Conservation (phyloP, 345 rosid genomes). For the Corchorus capsularis region DNA sequence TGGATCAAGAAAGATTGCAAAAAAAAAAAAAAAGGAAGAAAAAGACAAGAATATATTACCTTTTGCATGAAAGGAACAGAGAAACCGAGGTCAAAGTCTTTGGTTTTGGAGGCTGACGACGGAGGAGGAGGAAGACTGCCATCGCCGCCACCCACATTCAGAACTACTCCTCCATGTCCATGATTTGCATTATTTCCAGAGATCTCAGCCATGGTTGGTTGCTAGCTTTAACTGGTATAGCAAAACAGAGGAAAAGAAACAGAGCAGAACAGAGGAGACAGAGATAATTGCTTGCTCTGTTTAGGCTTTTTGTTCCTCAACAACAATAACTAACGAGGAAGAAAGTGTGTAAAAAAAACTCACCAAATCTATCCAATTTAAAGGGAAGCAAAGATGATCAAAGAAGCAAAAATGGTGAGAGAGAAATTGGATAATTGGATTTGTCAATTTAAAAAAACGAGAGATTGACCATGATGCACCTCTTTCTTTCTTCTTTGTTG, state of each 20-base stretch:
- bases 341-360: background rate
- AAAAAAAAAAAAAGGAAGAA: too few relatives aligned
- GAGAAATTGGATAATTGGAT: background rate
- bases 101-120: conserved; percentile 32
- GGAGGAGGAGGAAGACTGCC: conserved; percentile 27
- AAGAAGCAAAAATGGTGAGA: background rate
- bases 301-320: background rate
- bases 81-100: conserved; percentile 42
- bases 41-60: conserved; percentile 32
- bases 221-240: background rate
- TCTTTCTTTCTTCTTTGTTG: background rate
- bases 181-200: conserved; percentile 33
- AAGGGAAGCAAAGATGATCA: background rate
- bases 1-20: background rate
- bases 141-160: conserved; percentile 47
- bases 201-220: conserved; percentile 57
- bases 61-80: conserved; percentile 81
- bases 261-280: background rate
- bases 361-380: conserved; percentile 12
- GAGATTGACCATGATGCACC: background rate
- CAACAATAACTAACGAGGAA: background rate
- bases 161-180: conserved; percentile 31
- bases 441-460: background rate
- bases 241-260: background rate
- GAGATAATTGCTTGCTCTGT: background rate